Base-by-base conservation (phyloP, 148 eudicot species). In the Camellia japonica region DNA sequence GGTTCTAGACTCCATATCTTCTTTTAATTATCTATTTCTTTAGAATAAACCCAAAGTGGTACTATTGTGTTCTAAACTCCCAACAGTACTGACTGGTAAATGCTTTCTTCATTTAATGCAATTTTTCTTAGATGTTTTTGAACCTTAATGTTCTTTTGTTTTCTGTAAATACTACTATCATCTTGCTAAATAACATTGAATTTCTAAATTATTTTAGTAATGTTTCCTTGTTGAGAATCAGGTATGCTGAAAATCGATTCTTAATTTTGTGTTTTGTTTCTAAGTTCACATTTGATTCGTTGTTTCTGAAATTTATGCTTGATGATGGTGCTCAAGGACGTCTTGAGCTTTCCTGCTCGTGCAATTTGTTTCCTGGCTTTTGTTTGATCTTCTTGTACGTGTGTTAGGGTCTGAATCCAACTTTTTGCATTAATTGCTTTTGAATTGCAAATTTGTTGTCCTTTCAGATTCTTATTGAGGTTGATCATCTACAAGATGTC, bases 401-500 rank as follows among this genome's bases (percentile, higher is more conserved):
- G 19, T 3, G 23, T 54, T 3, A 23, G n/a, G 43, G 4, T 46
- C 19, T 44, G 8, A 23, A 23, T 23, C 30, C 30, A 23, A 23
- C 30, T 23, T 23, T 23, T 23, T 23, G 47, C 64, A 2, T 18
- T 14, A 67, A 41, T 58, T 54, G 41, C 59, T 42, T 47, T 20
- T 73, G 16, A 68, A 55, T 60, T 64, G 19, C 12, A 54, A 19
- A 19, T n/a, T 47, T 42, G 18, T 75, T 78, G 41, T 80, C 62
- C 6, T 73, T 81, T 71, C 81, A 96, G 99, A 90, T 96, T 85
- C 95, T 96, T 58, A 87, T 96, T 64, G 99, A 96, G 88, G 97
- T 93, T 79, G 99, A 96, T 86, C 93, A 90, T 84, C 81, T 96
- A 66, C 97, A 90, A 89, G 97, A 93, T 82, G 93, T 91, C 55